Evolutionary conservation across 176 grass and related monocot species (phyloP).

Genomic region (Pontederia crassipes): DNA sequence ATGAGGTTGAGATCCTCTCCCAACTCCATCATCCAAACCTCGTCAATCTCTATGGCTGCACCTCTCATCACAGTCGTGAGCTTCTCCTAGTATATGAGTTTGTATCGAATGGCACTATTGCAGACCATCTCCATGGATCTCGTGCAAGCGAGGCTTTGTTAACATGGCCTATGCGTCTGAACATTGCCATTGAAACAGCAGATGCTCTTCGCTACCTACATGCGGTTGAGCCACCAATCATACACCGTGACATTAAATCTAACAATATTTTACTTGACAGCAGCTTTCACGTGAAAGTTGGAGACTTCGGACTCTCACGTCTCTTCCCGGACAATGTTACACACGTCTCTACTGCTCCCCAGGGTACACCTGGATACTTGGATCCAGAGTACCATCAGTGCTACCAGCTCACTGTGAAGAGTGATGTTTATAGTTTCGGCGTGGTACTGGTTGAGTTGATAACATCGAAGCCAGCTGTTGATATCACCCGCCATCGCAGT

Average conservation of each 20-base stretch:
- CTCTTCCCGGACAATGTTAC: slow-evolving; percentile 8
- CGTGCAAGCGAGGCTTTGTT: slow-evolving; percentile 5
- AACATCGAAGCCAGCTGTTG: slow-evolving; percentile 7
- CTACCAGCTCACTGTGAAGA: slow-evolving; percentile 12
- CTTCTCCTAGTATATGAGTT: slow-evolving; percentile 12
- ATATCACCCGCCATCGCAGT: background rate
- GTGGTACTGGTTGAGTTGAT: slow-evolving; percentile 11
- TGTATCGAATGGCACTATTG: slow-evolving; percentile 8
- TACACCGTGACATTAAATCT: slow-evolving; percentile 11
- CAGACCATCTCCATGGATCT: slow-evolving; percentile 6
- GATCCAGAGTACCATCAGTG: slow-evolving; percentile 13
- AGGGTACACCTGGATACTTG: slow-evolving; percentile 7
- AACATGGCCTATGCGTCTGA: slow-evolving; percentile 14
- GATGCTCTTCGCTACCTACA: slow-evolving; percentile 10
- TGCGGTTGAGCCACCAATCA: slow-evolving; percentile 8
- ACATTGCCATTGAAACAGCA: slow-evolving; percentile 5
- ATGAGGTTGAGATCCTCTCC: slow-evolving; percentile 16
- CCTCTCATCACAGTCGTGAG: background rate
- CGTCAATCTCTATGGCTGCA: slow-evolving; percentile 12
- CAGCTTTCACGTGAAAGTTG: slow-evolving; percentile 13
- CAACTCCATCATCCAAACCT: slow-evolving; percentile 10
- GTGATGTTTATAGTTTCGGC: slow-evolving; percentile 12
- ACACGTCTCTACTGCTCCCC: slow-evolving; percentile 12
- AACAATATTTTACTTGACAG: slow-evolving; percentile 11
- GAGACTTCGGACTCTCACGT: slow-evolving; percentile 11